Conservation (phyloP, 495 filamentous ascomycete genomes). For the Aspergillus ostianus region DNA sequence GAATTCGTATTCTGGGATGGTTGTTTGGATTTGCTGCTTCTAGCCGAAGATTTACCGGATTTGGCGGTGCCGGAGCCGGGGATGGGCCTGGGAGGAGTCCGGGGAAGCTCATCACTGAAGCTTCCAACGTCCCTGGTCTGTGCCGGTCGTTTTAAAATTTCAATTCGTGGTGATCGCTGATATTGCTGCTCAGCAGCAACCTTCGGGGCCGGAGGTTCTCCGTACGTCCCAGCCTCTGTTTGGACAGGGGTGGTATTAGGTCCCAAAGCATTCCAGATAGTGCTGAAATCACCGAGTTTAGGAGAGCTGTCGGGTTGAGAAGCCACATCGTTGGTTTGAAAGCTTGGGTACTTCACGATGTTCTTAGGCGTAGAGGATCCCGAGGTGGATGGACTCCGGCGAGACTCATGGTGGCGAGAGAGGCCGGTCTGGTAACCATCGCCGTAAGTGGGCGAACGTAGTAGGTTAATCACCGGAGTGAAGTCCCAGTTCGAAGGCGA, state of each 20-base stretch:
- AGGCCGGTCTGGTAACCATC: conserved; percentile 13
- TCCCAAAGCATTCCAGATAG: conserved; percentile 36
- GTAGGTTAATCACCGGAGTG: conserved; percentile 46
- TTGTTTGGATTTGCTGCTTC: conserved; percentile 1
- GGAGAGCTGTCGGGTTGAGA: conserved; percentile 12
- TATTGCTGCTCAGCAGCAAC: conserved; percentile 2
- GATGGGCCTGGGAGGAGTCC: conserved; percentile 16
- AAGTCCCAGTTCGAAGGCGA: conserved; percentile 46
- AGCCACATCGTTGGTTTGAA: neutral
- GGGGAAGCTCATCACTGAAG: conserved; percentile 6
- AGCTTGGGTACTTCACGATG: neutral
- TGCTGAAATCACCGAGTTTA: conserved; percentile 39
- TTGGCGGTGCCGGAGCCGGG: conserved; percentile 7
- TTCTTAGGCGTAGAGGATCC: conserved; percentile 7
- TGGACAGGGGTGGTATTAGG: conserved; percentile 7
- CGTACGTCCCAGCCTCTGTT: neutral
- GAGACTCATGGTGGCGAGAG: conserved; percentile 14
- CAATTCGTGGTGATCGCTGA: conserved; percentile 9
- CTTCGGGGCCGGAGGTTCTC: conserved; percentile 4
- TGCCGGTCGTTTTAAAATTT: conserved; percentile 22
- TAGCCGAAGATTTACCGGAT: conserved; percentile 11
- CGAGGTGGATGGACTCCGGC: neutral
- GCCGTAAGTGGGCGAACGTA: conserved; percentile 37
- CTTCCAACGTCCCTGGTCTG: conserved; percentile 3
- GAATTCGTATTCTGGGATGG: neutral